Evolutionary conservation across 1,139 yeast genomes (phyloP), one percentile per base, ranked within the genome.

Genomic region (Blastobotrys elegans): DNA sequence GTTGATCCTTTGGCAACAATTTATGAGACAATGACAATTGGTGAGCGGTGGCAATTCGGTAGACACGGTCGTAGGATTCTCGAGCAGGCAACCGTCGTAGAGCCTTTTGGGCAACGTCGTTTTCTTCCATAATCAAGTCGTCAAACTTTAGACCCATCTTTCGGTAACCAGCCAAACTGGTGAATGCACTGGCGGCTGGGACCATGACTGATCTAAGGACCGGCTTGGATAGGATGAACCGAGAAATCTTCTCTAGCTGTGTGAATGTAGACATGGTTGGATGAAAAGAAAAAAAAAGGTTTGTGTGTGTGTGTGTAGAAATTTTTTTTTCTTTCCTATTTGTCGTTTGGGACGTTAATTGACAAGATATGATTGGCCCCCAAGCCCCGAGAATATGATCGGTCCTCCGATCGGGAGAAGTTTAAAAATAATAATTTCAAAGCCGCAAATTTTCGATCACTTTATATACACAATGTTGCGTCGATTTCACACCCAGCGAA

Each of bases 11-110:
- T 60, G 97, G 96, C 63, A 92, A 77, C 54, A 92, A 72, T 64
- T 86, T 90, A 68, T 88, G 95, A 47, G 94, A 76, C 57, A 90
- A 75, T 46, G 94, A 78, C 55, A 80, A 78, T 74, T 92, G 98
- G 66, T 84, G 89, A 54, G 97, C 97, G 58, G 94, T 86, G 56
- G 92, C 76, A 56, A 86, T 77, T 76, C 98, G 86, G 80, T 74
- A 92, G 66, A 84, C 84, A 75, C 98, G 87, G 57, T 95, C 88
- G 70, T 92, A 92, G 38, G 82, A 72, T 66, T 84, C 95, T 48
- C 80, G 79, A 49, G 80, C 80, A 58, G 97, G 95, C 62, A 92
- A 75, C 78, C 98, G 87, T 54, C 79, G 71, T 54, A 92, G 71
- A 48, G 97, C 98, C 65, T 81, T 88, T 74, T 88, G 94, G 73